Conservation (phyloP, 768 basidiomycete genomes). For the Pulveroboletus sp. region DNA sequence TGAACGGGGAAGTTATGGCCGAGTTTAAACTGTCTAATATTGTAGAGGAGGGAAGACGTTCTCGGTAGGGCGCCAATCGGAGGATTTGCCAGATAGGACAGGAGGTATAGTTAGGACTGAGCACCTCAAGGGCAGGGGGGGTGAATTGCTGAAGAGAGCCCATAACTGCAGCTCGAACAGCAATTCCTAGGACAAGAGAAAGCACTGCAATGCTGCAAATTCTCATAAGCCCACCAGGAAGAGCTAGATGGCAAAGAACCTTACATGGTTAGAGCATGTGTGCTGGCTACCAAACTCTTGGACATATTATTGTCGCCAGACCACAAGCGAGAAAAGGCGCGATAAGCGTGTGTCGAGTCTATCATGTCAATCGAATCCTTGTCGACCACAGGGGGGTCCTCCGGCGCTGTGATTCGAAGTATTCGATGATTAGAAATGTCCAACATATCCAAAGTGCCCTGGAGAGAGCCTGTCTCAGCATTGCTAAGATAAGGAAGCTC, state of each 20-base stretch:
- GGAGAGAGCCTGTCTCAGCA: slow-evolving; percentile 22
- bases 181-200: slow-evolving; percentile 58
- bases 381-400: slow-evolving; percentile 41
- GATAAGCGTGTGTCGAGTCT: slow-evolving; percentile 39
- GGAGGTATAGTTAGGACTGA: slow-evolving; percentile 24
- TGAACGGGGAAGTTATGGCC: slow-evolving; percentile 37
- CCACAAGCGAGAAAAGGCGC: slow-evolving; percentile 44
- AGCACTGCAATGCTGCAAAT: slow-evolving; percentile 58
- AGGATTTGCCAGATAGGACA: slow-evolving; percentile 40
- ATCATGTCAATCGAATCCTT: slow-evolving; percentile 40
- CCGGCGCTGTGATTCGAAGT: slow-evolving; percentile 33
- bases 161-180: slow-evolving; percentile 30
- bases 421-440: slow-evolving; percentile 39
- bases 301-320: slow-evolving; percentile 29
- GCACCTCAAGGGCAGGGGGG: slow-evolving; percentile 14
- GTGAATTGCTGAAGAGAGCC: slow-evolving; percentile 20
- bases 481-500: slow-evolving; percentile 26
- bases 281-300: slow-evolving; percentile 41
- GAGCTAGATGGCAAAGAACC: slow-evolving; percentile 21
- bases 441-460: slow-evolving; percentile 42
- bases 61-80: slow-evolving; percentile 38
- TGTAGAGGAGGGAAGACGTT: slow-evolving; percentile 27
- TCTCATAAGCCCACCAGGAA: slow-evolving; percentile 9
- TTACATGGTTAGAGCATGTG: slow-evolving; percentile 65
- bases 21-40: slow-evolving; percentile 26